phyloP scores from a whole-genome alignment of 208 protist genomes.

The Leishmania lainsoni region DNA sequence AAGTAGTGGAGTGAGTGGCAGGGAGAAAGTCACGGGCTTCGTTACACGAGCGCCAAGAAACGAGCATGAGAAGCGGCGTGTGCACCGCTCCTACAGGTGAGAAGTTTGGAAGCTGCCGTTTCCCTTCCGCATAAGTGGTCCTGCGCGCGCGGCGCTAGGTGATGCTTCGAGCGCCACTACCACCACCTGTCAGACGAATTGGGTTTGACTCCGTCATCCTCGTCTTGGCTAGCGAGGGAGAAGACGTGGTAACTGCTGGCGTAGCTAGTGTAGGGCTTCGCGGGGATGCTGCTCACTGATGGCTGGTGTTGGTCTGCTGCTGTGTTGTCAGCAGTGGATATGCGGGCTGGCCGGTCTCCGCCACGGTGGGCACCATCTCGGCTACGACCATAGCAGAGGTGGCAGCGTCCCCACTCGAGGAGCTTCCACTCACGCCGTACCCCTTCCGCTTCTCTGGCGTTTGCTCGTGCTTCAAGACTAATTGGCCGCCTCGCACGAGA shows the following conservation, averaged over 20 bases:
- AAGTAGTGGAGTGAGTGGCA: neutral
- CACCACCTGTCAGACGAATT: neutral
- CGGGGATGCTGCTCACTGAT: neutral
- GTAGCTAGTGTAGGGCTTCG: neutral
- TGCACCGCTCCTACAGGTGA: neutral
- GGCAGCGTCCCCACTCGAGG: neutral
- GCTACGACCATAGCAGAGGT: neutral
- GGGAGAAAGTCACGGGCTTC: neutral
- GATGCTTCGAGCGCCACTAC: neutral
- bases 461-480: constrained; percentile 39
- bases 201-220: neutral
- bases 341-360: neutral
- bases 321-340: neutral
- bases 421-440: neutral
- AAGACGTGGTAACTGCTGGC: constrained; percentile 8
- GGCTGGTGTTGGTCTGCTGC: neutral
- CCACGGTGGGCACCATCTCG: neutral
- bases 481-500: constrained; percentile 57
- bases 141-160: neutral
- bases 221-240: neutral
- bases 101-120: neutral
- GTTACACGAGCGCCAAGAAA: neutral
- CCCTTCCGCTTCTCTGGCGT: constrained; percentile 4
- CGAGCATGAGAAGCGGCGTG: neutral
- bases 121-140: neutral